phyloP scores from a whole-genome alignment of 139 green algal species.

The Tetradesmus obliquus region DNA sequence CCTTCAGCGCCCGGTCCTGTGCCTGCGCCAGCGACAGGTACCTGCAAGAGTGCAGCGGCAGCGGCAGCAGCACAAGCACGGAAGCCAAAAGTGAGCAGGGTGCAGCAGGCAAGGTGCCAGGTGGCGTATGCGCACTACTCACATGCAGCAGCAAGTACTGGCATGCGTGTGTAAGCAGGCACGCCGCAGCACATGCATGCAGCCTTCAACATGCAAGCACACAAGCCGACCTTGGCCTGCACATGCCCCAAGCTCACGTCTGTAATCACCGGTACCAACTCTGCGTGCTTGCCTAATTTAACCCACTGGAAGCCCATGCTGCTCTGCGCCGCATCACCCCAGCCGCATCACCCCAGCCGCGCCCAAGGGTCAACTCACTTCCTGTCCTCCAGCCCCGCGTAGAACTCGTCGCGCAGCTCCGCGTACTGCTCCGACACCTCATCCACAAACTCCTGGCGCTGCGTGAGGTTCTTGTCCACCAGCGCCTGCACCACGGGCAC shows the following conservation, averaged over 20 bases:
- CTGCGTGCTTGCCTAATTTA: too few species aligned
- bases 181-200: too few species aligned
- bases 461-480: slow-evolving; percentile 79
- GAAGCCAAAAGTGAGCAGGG: not conserved
- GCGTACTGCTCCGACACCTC: slow-evolving; percentile 95
- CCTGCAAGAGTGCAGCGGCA: slow-evolving; percentile 31
- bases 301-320: too few species aligned
- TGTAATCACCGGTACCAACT: too few species aligned
- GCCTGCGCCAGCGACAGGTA: slow-evolving; percentile 79
- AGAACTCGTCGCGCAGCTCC: slow-evolving; percentile 97
- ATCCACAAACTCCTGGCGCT: slow-evolving; percentile 79
- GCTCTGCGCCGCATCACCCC: not conserved
- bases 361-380: slow-evolving; percentile 68
- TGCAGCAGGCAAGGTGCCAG: not conserved
- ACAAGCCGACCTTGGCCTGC: too few species aligned
- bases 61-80: not conserved
- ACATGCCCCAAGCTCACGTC: too few species aligned
- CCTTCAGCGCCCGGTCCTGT: slow-evolving; percentile 62
- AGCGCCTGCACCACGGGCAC: slow-evolving; percentile 92
- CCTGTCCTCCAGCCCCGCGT: slow-evolving; percentile 94
- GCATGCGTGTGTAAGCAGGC: too few species aligned
- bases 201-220: too few species aligned
- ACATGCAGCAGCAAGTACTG: too few species aligned
- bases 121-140: too few species aligned
- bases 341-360: not conserved